Evolutionary conservation across 345 rosid species (phyloP), one percentile per base, ranked within the genome.

Genomic region (Populus euphratica): DNA sequence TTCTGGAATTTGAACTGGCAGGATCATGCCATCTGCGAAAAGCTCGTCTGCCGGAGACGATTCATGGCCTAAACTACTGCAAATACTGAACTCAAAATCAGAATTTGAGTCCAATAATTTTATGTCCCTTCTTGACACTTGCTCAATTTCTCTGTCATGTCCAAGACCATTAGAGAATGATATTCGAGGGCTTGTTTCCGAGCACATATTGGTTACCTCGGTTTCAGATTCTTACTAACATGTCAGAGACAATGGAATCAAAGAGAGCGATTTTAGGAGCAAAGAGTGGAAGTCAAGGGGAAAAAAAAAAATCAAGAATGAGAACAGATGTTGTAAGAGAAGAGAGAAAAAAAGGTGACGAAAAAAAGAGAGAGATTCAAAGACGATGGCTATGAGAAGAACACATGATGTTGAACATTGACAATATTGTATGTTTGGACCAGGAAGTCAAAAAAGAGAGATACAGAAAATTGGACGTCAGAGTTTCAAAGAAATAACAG

Each of bases 11-110:
- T 68, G 85, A 67, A 83, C 68, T 0, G 98, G 96, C 76, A 90
- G 91, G 86, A 94, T 90, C 87, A 90, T 88, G 4, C 97, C 97
- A 21, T 90, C 88, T 0, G 90, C 86, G 66, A 94, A 94, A 64
- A 94, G 86, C 78, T 91, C 94, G 1, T 92, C 97, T 5, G 98
- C 98, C 17, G 90, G 84, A 56, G 87, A 90, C 56, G 91, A 88
- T 70, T 86, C 77, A 65, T 79, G 88, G 17, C 79, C 86, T 8
- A 76, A 77, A 81, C 79, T 81, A 74, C 84, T 82, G 59, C 85
- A 82, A 52, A 78, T 73, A 78, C 79, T 85, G 90, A 94, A 94
- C 86, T 92, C 97, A 33, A 94, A 94, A 29, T 91, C 96, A n/a
- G 87, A 72, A 77, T 68, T 81, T 8, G 90, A 86, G 33, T 88